Conservation (phyloP, 2,329 filamentous ascomycete species). For the Xylariaceae sp. region DNA sequence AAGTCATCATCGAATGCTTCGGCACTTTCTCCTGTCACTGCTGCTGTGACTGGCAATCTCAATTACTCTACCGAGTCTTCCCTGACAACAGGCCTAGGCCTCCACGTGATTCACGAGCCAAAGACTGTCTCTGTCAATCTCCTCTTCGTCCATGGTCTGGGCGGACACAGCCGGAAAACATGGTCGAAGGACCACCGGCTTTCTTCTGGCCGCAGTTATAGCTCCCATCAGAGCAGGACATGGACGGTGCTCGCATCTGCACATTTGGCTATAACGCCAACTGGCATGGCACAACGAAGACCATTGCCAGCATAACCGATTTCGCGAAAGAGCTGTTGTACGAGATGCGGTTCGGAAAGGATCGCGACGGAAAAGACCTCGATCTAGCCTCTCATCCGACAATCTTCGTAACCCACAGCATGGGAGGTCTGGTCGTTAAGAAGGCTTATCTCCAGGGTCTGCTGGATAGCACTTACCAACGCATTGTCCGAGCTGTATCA, state of each 20-base stretch:
- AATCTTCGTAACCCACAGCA: constrained; percentile 7
- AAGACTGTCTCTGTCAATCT: no score
- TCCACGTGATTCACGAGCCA: no score
- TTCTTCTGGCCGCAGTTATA: constrained; percentile 37
- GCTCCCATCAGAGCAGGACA: constrained; percentile 30
- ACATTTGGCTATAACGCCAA: constrained; percentile 33
- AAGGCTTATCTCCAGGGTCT: constrained; percentile 30
- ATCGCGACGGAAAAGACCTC: no score
- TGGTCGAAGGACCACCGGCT: constrained; percentile 2
- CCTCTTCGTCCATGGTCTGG: constrained; percentile 9
- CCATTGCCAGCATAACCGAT: no score
- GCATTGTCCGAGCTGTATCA: constrained; percentile 20
- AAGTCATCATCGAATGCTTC: no score
- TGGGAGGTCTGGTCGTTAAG: constrained; percentile 22
- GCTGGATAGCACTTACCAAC: constrained; percentile 18
- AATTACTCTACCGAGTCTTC: no score
- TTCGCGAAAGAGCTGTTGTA: no score
- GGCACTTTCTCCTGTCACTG: no score
- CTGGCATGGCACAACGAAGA: no score
- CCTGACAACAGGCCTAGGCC: no score
- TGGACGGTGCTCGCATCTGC: constrained; percentile 26
- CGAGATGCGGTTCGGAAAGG: no score
- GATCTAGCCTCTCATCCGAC: not conserved
- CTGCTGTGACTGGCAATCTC: no score
- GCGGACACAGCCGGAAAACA: constrained; percentile 7